phyloP scores from a whole-genome alignment of 352 stramenopile species.

The Plasmopara viticola region DNA sequence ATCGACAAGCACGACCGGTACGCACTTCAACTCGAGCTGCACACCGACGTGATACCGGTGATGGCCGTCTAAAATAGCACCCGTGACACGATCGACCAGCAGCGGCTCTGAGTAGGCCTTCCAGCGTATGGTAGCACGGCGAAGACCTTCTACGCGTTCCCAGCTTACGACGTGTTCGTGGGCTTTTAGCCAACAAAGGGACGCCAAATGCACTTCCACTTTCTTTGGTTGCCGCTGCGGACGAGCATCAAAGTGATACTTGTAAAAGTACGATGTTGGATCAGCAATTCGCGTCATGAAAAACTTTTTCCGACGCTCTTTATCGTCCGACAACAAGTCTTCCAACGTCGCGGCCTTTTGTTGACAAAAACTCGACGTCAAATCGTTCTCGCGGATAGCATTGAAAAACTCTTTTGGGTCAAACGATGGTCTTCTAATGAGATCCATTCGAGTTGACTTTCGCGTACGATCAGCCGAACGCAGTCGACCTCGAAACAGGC shows the following conservation, averaged over 20 bases:
- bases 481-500: constrained; percentile 62
- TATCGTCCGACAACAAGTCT: constrained; percentile 65
- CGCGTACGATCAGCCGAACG: constrained; percentile 48
- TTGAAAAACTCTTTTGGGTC: constrained; percentile 74
- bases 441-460: constrained; percentile 52
- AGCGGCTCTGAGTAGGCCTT: constrained; percentile 79
- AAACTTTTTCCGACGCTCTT: constrained; percentile 62
- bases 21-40: constrained; percentile 56
- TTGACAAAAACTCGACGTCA: constrained; percentile 71
- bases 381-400: constrained; percentile 74
- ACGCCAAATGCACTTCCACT: constrained; percentile 44
- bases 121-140: constrained; percentile 68
- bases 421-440: constrained; percentile 57
- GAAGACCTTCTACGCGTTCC: constrained; percentile 76
- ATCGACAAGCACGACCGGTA: constrained; percentile 76
- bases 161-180: constrained; percentile 84
- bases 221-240: constrained; percentile 65
- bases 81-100: constrained; percentile 63
- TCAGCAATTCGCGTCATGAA: constrained; percentile 79
- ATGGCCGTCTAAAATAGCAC: constrained; percentile 78
- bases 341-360: constrained; percentile 73
- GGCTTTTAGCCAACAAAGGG: constrained; percentile 69
- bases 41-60: constrained; percentile 77
- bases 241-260: constrained; percentile 77
- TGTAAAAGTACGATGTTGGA: constrained; percentile 88